Conservation (phyloP, 257 asterid species). For the Solanum medicagineum region DNA sequence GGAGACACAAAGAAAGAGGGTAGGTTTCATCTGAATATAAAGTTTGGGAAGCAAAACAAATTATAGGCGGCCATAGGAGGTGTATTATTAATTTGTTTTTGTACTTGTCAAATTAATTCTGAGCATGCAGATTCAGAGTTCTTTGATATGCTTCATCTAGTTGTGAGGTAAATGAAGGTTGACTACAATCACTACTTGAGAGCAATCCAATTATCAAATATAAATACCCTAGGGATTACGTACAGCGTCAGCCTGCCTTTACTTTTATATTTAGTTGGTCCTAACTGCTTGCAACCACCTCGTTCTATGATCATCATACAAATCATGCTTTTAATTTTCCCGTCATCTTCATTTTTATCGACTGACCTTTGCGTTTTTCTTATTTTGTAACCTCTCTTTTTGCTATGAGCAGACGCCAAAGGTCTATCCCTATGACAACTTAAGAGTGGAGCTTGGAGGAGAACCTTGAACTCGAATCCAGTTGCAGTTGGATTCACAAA, state of each 20-base stretch:
- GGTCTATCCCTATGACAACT: conserved; percentile 73
- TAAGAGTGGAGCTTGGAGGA: conserved; percentile 83
- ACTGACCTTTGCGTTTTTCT: neutral
- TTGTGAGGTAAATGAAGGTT: neutral
- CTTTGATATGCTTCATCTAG: neutral
- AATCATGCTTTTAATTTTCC: neutral
- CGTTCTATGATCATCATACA: neutral
- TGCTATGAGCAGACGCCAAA: conserved; percentile 36
- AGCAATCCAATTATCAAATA: neutral
- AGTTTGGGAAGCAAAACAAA: neutral
- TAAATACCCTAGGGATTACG: neutral
- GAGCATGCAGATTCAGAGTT: neutral
- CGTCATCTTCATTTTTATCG: neutral
- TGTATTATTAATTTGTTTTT: neutral
- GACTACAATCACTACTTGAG: neutral
- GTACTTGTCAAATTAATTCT: neutral
- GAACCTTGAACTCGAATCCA: conserved; percentile 28
- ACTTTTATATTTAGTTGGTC: neutral
- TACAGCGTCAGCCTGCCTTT: neutral
- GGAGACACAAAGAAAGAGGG: neutral
- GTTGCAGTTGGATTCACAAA: neutral
- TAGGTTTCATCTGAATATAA: neutral
- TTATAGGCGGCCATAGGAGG: neutral
- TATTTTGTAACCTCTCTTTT: neutral
- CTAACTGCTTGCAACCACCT: neutral